phyloP scores from a whole-genome alignment of 2,329 filamentous ascomycete genomes.

The Westerdykella aurantiaca region DNA sequence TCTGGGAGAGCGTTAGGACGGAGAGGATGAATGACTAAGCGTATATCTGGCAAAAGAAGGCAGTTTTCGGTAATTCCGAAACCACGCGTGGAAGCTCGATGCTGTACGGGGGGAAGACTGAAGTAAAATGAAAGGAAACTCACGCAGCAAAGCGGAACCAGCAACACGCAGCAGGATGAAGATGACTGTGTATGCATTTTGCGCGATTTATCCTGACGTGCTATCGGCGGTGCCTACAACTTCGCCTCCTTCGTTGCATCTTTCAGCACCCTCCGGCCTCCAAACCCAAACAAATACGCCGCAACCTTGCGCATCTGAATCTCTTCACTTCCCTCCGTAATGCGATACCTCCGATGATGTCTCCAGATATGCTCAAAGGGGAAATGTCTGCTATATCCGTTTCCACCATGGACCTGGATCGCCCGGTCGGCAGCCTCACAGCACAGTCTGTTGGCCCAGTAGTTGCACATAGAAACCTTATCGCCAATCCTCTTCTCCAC shows the following conservation, averaged over 20 bases:
- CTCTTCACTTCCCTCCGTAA: constrained; percentile 60
- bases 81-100: no score
- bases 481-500: constrained; percentile 56
- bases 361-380: constrained; percentile 63
- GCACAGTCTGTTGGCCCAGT: constrained; percentile 57
- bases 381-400: constrained; percentile 54
- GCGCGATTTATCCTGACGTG: no score
- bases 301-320: constrained; percentile 63
- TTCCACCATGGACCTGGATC: constrained; percentile 58
- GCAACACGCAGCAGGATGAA: no score
- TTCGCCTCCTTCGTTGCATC: constrained; percentile 31
- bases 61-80: no score
- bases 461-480: constrained; percentile 62
- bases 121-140: no score
- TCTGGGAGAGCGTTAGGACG: no score
- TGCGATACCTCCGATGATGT: constrained; percentile 57
- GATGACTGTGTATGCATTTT: no score
- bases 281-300: constrained; percentile 53
- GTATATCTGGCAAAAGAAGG: no score
- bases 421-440: constrained; percentile 57
- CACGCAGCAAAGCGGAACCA: no score
- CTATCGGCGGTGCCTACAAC: constrained; percentile 11
- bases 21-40: no score
- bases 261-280: constrained; percentile 39
- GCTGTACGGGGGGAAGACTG: no score